Base-by-base conservation (phyloP, 1,139 yeast genomes). In the Blastobotrys ciferrii region DNA sequence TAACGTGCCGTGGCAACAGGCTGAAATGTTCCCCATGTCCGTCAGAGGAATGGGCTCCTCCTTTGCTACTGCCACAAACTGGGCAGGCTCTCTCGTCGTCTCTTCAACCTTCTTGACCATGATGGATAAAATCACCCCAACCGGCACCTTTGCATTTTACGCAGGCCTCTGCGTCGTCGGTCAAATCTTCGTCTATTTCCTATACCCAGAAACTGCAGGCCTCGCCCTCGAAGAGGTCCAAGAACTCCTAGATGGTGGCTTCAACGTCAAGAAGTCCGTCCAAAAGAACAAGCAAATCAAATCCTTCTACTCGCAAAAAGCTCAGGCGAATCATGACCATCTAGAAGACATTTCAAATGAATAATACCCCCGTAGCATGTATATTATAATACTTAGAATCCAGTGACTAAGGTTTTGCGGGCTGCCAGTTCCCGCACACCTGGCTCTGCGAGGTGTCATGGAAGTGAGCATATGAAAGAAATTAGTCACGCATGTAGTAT, bases 1-100 rank as follows among this genome's bases (percentile, higher is more conserved):
- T 69, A 89, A 91, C 66, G 91, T 88, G 52, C 98, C 98, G 45
- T 91, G 98, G 98, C 96, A 92, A 62, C 98, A 94, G 63, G 85
- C 92, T 46, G 98, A 91, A 69, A 73, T 91, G 63, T 89, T 91
- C 72, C 92, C 96, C 23, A 95, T 89, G 73, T 80, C 82, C 56
- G 97, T 91, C 38, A 81, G 98, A 66, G 94, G 96, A 50, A 77
- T 88, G 41, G 98, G 98, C 53, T 41, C 89, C 2, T 86, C 95
- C 58, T 84, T 81, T 61, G 91, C 96, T 2, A 87, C 98, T 9
- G 89, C 91, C 19, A 83, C 92, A 42, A 91, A 92, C 71, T 91
- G 98, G 98, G 81, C 89, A 6, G 98, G 98, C 45, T 88, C 96
- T 20, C 74, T 91, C 59, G 84, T 88, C 35, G 87, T 91, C 63